Evolutionary conservation across 2,329 filamentous ascomycete species (phyloP).

Genomic region (Ceratocystis lukuohia): DNA sequence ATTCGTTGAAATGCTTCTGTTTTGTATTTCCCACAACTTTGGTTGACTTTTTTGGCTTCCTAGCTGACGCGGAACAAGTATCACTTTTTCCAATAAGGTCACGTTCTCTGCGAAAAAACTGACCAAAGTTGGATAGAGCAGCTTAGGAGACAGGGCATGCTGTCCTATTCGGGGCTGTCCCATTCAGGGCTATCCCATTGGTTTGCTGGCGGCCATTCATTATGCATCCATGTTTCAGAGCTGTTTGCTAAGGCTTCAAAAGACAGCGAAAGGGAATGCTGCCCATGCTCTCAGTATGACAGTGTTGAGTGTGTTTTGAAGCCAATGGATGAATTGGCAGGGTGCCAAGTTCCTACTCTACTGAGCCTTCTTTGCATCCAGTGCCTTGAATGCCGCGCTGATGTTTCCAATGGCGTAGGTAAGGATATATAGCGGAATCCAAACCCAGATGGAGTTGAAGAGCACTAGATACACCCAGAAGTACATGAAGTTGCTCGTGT

Average conservation of each 20-base stretch:
- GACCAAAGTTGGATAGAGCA: neutral
- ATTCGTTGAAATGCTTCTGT: neutral
- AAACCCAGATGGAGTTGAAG: conserved; percentile 57
- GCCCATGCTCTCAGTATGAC: neutral
- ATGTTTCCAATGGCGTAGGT: conserved; percentile 44
- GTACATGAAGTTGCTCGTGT: conserved; percentile 55
- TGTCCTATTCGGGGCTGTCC: neutral
- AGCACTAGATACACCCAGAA: conserved; percentile 54
- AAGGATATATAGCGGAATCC: conserved; percentile 46
- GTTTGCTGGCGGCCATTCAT: neutral
- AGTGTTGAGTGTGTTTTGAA: conserved; percentile 23
- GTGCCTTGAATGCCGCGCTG: conserved; percentile 36
- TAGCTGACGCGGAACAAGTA: neutral
- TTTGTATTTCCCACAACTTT: neutral
- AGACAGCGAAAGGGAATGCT: neutral
- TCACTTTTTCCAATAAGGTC: neutral
- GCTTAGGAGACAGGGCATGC: neutral
- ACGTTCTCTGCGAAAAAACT: neutral
- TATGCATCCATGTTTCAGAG: neutral
- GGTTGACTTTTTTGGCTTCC: neutral
- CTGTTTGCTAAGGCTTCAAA: neutral
- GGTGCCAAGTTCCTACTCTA: neutral
- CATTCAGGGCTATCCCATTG: neutral
- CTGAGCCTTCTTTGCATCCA: conserved; percentile 23
- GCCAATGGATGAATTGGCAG: neutral